Base-by-base conservation (phyloP, 805 yeast species). In the Lipomyces sp. region DNA sequence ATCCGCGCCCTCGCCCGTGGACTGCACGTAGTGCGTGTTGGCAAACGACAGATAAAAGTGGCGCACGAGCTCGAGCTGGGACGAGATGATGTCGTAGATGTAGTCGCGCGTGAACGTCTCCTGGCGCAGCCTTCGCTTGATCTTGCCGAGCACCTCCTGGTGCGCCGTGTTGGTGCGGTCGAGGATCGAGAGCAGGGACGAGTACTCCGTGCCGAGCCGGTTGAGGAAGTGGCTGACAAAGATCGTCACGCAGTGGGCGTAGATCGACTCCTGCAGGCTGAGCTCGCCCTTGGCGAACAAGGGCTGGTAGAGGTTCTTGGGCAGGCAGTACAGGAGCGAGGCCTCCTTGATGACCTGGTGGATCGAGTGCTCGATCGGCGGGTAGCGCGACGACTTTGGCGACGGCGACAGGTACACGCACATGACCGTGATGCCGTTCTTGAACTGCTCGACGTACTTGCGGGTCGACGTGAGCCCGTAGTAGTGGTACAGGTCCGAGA, bases 191-290 rank as follows among this genome's bases (percentile, higher is more conserved):
- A 80, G 69, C 64, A 91, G 75, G 40, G 87, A 77, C 60, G 75
- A 79, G 69, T 86, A 90, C 70, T 90, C 97, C 2, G 95, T 81
- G 28, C 98, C 97, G 65, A 91, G 77, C 66, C 98, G 79, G 74
- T 93, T 93, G 69, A 91, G 78, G 73, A 91, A 93, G 70, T 93
- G 98, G 32, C 95, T 84, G 44, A 88, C 95, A 66, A 93, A 91
- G 55, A 88, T 86, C 39, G 86, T 84, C 62, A 91, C 95, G 68
- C 89, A 84, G 68, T 91, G 98, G 39, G 97, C 95, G 67, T 93
- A 93, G 51, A 89, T 83, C 40, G 90, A 81, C 71, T 93, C 98
- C 71, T 91, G 98, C 61, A 95, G 81, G 1, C 97, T 89, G 69
- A 91, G 77, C 59, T 81, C 82, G 47, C 91, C 84, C 44, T 74